Percentiles rank a stretch among this genome's conserved stretches.
Evolutionary conservation across 352 stramenopile species (phyloP).

Genomic region (Phytophthora pini): DNA sequence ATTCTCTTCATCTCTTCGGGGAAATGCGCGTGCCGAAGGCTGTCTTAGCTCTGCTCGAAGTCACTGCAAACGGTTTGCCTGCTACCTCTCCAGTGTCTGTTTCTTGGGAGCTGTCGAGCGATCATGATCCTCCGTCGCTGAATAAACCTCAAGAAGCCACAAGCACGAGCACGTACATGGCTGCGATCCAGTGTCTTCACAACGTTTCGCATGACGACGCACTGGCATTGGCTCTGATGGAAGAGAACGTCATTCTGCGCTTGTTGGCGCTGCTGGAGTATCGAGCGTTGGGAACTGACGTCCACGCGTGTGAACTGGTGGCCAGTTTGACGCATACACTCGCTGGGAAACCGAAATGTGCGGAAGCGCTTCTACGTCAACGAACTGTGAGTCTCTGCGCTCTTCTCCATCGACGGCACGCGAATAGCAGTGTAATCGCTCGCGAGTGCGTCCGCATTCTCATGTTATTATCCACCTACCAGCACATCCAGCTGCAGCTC

Average conservation of each 20-base stretch:
- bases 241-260: slow-evolving; percentile 54
- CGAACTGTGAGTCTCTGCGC: slow-evolving; percentile 64
- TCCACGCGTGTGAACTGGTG: slow-evolving; percentile 51
- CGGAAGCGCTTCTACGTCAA: slow-evolving; percentile 52
- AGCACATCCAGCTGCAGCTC: slow-evolving; percentile 63
- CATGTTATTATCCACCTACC: slow-evolving; percentile 71
- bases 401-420: slow-evolving; percentile 55
- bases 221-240: slow-evolving; percentile 61
- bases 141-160: neutral
- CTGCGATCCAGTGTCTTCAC: slow-evolving; percentile 71
- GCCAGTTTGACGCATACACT: slow-evolving; percentile 53
- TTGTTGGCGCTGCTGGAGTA: slow-evolving; percentile 59
- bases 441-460: slow-evolving; percentile 55
- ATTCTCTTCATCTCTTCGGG: slow-evolving; percentile 76
- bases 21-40: slow-evolving; percentile 66
- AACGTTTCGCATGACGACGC: slow-evolving; percentile 71
- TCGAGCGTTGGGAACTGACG: slow-evolving; percentile 42
- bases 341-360: slow-evolving; percentile 55
- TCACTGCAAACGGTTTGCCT: slow-evolving; percentile 14
- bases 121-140: neutral
- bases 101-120: slow-evolving; percentile 21
- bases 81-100: slow-evolving; percentile 4
- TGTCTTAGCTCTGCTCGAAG: slow-evolving; percentile 61
- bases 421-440: slow-evolving; percentile 40
- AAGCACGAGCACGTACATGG: slow-evolving; percentile 48